A percentile compares a stretch with the other conserved stretches of the same genome.
These are phyloP conservation scores for Wallacemonas rigidus DNA, from an alignment of 208 protist genomes.

Conservation along the genomic window DNA sequence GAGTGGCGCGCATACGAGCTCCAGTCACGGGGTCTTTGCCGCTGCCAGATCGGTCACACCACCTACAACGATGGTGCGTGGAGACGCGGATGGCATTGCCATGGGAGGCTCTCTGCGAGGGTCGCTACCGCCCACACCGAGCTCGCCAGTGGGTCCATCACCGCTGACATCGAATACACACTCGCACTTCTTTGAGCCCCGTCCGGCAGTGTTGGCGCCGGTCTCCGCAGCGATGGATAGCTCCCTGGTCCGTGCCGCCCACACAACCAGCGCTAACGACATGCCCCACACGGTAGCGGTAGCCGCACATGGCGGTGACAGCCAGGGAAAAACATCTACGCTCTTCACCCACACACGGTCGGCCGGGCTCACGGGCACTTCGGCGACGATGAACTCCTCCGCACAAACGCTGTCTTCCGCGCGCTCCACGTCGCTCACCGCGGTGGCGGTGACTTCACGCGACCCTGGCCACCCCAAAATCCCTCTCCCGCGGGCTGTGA, in stretches of 20 bases:
- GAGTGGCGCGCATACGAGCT: neutral
- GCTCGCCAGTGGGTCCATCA: neutral
- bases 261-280: too few species aligned
- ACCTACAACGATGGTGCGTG: neutral
- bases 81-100: neutral
- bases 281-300: too few species aligned
- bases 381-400: conserved; percentile 14
- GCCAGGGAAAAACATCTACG: neutral
- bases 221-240: too few species aligned
- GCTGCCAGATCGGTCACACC: conserved; percentile 3
- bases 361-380: conserved; percentile 5
- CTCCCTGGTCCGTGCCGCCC: too few species aligned
- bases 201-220: neutral
- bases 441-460: neutral
- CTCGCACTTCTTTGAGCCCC: conserved; percentile 13
- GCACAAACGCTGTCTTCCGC: neutral
- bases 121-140: neutral
- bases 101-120: too few species aligned
- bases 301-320: neutral
- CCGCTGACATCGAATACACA: neutral
- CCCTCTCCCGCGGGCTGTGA: neutral
- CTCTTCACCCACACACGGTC: neutral
- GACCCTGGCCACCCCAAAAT: neutral
- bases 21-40: neutral
- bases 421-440: conserved; percentile 11